Evolutionary conservation across 1,284 basidiomycete species (phyloP).

Genomic region (Hemileia vastatrix): DNA sequence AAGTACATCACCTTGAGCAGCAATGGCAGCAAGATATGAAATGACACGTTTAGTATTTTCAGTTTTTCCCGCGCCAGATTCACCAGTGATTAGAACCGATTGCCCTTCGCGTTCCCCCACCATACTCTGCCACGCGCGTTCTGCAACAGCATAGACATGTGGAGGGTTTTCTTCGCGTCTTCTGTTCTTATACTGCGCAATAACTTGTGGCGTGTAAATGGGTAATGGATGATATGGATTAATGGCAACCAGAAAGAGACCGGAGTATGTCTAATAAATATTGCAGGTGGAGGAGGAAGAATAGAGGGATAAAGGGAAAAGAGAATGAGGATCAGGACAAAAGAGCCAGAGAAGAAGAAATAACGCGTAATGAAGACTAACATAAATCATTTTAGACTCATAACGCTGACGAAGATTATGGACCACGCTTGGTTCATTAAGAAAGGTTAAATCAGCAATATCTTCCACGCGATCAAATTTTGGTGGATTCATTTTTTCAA

Average conservation of each 20-base stretch:
- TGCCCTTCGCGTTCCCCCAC: constrained; percentile 94
- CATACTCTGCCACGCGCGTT: constrained; percentile 98
- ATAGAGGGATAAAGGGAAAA: background rate
- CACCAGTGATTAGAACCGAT: constrained; percentile 95
- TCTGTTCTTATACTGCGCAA: constrained; percentile 84
- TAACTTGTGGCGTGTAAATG: constrained; percentile 64
- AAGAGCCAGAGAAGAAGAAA: constrained; percentile 16
- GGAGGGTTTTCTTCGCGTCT: constrained; percentile 91
- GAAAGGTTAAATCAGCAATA: constrained; percentile 93
- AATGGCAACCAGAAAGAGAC: constrained; percentile 92
- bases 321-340: constrained; percentile 1
- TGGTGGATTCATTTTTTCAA: constrained; percentile 64
- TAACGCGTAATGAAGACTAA: constrained; percentile 52
- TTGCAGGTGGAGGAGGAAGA: too few species aligned
- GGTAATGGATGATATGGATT: constrained; percentile 92
- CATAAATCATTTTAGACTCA: constrained; percentile 86
- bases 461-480: constrained; percentile 97
- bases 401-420: constrained; percentile 89
- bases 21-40: constrained; percentile 96
- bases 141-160: constrained; percentile 94
- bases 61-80: constrained; percentile 98
- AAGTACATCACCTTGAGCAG: constrained; percentile 69
- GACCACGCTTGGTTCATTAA: constrained; percentile 97
- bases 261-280: constrained; percentile 93
- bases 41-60: constrained; percentile 99